A percentile compares a stretch with the other conserved stretches of the same genome.
These are phyloP conservation scores for Trametes maxima DNA, from an alignment of 768 basidiomycete genomes.

Conservation along the genomic window DNA sequence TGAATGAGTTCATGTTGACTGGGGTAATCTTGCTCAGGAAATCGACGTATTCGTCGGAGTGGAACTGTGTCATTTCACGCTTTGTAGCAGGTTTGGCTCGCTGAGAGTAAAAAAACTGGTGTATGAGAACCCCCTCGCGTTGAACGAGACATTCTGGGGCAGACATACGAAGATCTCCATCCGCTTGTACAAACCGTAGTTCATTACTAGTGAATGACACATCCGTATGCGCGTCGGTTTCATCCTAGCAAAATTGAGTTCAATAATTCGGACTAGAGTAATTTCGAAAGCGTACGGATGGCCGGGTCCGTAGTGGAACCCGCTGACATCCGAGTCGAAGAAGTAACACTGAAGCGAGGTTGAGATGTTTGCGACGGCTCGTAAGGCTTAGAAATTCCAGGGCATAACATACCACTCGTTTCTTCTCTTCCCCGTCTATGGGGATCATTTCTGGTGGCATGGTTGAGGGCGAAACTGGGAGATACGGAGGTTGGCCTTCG, in stretches of 20 bases:
- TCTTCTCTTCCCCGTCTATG: slow-evolving; percentile 73
- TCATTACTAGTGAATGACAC: slow-evolving; percentile 99
- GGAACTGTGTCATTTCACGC: slow-evolving; percentile 99
- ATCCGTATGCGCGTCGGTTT: slow-evolving; percentile 98
- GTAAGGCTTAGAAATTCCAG: slow-evolving; percentile 5
- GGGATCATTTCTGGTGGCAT: slow-evolving; percentile 39
- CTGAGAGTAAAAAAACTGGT: slow-evolving; percentile 46
- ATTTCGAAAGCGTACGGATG: slow-evolving; percentile 65
- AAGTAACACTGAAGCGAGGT: slow-evolving; percentile 81
- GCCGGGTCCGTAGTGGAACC: slow-evolving; percentile 98
- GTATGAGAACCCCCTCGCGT: no score
- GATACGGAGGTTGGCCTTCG: neutral
- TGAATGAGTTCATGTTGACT: slow-evolving; percentile 90
- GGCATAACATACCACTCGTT: slow-evolving; percentile 70
- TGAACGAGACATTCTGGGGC: neutral
- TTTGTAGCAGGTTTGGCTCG: slow-evolving; percentile 99
- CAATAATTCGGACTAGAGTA: slow-evolving; percentile 7
- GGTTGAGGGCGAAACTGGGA: neutral
- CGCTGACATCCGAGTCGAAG: slow-evolving; percentile 99
- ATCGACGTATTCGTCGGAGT: slow-evolving; percentile 99
- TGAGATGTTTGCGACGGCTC: neutral
- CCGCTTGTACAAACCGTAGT: slow-evolving; percentile 98
- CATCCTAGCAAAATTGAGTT: slow-evolving; percentile 59
- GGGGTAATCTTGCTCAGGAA: slow-evolving; percentile 94
- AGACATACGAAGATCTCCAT: slow-evolving; percentile 98